Conservation (phyloP, 2,329 filamentous ascomycete genomes). For the Sporothrix schenckii region DNA sequence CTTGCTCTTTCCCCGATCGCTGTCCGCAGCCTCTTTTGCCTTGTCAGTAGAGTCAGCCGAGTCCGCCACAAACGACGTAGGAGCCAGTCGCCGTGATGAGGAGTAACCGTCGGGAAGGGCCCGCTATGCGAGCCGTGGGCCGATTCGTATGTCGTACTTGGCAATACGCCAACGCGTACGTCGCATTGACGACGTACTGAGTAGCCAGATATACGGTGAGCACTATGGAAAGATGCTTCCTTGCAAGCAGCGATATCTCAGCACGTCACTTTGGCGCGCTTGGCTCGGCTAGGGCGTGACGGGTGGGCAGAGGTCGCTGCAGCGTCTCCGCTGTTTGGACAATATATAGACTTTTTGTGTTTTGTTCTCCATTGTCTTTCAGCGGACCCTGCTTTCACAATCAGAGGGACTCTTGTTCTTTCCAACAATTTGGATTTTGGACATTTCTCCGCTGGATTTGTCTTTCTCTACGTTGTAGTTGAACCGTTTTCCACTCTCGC, state of each 20-base stretch:
- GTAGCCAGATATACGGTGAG: neutral
- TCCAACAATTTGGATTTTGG: neutral
- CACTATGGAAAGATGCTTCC: neutral
- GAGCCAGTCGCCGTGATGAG: neutral
- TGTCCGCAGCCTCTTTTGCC: neutral
- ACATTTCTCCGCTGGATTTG: neutral
- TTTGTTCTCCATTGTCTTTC: neutral
- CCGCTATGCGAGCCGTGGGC: conserved; percentile 7
- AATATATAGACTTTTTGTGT: neutral
- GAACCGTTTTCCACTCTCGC: neutral
- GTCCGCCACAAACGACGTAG: neutral
- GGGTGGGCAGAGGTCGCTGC: too few relatives aligned
- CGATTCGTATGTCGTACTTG: neutral
- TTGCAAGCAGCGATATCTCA: neutral
- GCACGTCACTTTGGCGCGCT: neutral
- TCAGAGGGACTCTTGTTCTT: neutral
- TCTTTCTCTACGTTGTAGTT: neutral
- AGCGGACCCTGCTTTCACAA: neutral
- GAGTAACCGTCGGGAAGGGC: conserved; percentile 3
- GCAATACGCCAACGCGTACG: too few relatives aligned
- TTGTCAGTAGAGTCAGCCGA: neutral
- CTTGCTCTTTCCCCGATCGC: neutral
- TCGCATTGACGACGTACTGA: too few relatives aligned
- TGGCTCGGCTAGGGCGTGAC: neutral
- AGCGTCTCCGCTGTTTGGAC: neutral